Evolutionary conservation across 768 basidiomycete species (phyloP).

Genomic region (Holtermannia corniformis): DNA sequence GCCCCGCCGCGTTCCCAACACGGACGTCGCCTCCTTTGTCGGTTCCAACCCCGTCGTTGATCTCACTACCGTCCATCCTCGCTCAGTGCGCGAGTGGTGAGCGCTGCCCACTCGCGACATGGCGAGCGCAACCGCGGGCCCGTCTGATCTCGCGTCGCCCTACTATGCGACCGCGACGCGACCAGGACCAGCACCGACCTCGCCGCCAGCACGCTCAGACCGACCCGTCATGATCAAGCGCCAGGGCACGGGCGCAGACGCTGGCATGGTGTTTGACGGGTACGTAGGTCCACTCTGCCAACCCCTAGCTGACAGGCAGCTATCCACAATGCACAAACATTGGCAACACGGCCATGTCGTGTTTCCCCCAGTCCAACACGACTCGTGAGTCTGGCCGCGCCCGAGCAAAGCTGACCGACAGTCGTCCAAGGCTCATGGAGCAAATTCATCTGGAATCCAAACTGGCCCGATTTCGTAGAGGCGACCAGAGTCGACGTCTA

Average conservation of each 20-base stretch:
- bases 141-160: neutral
- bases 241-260: conserved; percentile 5
- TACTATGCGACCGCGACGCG: neutral
- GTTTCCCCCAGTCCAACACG: conserved; percentile 56
- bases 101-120: neutral
- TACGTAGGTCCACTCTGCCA: neutral
- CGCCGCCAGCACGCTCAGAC: too few relatives aligned
- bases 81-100: too few relatives aligned
- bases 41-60: too few relatives aligned
- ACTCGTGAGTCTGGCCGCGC: conserved; percentile 23
- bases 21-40: too few relatives aligned
- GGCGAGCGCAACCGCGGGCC: neutral
- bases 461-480: conserved; percentile 13
- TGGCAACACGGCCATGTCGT: conserved; percentile 65
- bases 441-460: conserved; percentile 45
- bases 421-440: conserved; percentile 67
- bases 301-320: neutral
- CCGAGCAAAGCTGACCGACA: neutral
- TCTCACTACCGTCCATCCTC: too few relatives aligned
- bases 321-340: conserved; percentile 40
- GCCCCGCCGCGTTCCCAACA: too few relatives aligned
- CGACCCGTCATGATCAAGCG: neutral
- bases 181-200: neutral
- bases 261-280: conserved; percentile 5
- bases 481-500: conserved; percentile 8